Evolutionary conservation across 2,329 filamentous ascomycete species (phyloP).

Genomic region (Periconia macrospinosa): DNA sequence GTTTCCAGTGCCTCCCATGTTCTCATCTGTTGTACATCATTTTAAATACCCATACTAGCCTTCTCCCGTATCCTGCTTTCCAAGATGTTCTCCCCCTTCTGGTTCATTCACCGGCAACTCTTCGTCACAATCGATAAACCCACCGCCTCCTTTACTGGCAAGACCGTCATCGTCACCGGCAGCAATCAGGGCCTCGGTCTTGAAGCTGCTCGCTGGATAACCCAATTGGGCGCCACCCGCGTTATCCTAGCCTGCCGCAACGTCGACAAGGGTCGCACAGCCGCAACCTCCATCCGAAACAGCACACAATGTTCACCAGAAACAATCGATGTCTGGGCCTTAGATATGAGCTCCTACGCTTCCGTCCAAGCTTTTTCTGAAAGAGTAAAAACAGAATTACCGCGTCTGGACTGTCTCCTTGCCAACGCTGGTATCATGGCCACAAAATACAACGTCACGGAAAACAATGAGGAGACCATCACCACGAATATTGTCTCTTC

Average conservation of each 20-base stretch:
- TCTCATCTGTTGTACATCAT: not conserved
- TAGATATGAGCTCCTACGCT: slow-evolving; percentile 46
- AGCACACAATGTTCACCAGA: slow-evolving; percentile 20
- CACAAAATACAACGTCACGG: slow-evolving; percentile 9
- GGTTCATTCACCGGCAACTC: slow-evolving; percentile 27
- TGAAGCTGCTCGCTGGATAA: slow-evolving; percentile 48
- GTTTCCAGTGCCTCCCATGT: no score
- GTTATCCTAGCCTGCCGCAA: slow-evolving; percentile 50
- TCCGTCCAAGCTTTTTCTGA: slow-evolving; percentile 39
- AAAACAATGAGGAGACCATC: slow-evolving; percentile 37
- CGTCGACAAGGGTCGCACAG: slow-evolving; percentile 46
- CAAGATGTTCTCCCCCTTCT: not conserved
- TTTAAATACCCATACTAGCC: not conserved
- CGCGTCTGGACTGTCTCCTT: slow-evolving; percentile 1
- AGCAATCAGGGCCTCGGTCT: slow-evolving; percentile 50
- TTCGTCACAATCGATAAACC: slow-evolving; percentile 37
- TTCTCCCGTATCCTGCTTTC: not conserved
- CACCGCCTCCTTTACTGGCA: slow-evolving; percentile 25
- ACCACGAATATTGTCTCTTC: slow-evolving; percentile 46
- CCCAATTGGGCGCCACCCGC: slow-evolving; percentile 40
- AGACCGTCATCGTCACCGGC: slow-evolving; percentile 51
- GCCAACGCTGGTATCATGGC: slow-evolving; percentile 2
- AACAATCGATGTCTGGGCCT: slow-evolving; percentile 48
- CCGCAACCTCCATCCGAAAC: slow-evolving; percentile 42
- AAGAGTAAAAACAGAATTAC: slow-evolving; percentile 9